Base-by-base conservation (phyloP, 2,329 filamentous ascomycete genomes). In the Raffaelea albimanens region DNA sequence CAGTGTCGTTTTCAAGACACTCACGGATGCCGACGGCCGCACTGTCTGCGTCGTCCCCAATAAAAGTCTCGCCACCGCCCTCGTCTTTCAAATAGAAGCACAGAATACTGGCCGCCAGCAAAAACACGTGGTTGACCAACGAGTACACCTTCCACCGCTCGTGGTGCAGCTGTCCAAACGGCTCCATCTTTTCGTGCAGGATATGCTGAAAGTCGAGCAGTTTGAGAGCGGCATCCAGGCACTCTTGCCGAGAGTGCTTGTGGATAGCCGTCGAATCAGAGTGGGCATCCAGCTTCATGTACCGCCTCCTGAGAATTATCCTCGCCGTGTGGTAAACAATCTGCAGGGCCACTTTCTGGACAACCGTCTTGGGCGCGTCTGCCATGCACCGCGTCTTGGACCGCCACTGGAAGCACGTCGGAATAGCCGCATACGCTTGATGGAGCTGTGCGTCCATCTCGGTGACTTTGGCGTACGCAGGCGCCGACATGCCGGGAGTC, bases 91-190 rank as follows among this genome's bases (percentile, higher is more conserved):
- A 45, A 36, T 44, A 44, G 21, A 44, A 44, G 47, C 69, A 76
- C 3, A 76, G 55, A 16, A 76, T 67, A 66, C 74, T 75, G 8
- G 69, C 66, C 0, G 72, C 73, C 1, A 76, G 62, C 3, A 76
- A 61, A 41, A 72, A 75, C 44, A 75, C 71, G n/a, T 71, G 67
- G 39, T 63, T 61, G 1, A 68, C 63, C n/a, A 76, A 56, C 0
- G 67, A 67, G 2, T 61, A 66, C 2, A 73, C 50, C 55, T 74
- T 68, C 64, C 70, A 72, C 19, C 64, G 58, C 33, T 72, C 64
- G 5, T 64, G 58, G 46, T 67, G 59, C 5, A 77, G 45, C 9
- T 65, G 62, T 0, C 72, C 70, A 1, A 70, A 72, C 0, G 68
- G 64, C 31, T 23, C 19, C 7, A 56, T 59, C 3, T 63, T 61